Evolutionary conservation across 768 basidiomycete genomes (phyloP), one percentile per base, ranked within the genome.

Genomic region (Tricholoma flavovirens): DNA sequence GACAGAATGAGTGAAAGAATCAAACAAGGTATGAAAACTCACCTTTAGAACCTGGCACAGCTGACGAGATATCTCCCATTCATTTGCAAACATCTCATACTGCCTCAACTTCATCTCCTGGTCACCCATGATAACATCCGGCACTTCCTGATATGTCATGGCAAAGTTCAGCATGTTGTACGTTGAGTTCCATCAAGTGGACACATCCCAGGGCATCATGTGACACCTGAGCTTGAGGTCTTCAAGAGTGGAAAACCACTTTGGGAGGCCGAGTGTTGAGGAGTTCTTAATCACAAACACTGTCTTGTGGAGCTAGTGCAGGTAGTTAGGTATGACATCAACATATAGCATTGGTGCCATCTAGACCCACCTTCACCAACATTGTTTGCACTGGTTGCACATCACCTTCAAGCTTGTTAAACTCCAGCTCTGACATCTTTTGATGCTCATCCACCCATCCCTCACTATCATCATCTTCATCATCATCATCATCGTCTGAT

Each of bases 91-190:
- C 17, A 56, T 17, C 43, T 46, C n/a, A n/a, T 56, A 36, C 14
- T 30, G 21, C 19, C 30, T 19, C 46, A 38, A 4, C 30, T 56
- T 56, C 46, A 49, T 35, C 35, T 49, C 26, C 32, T 24, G 11
- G 32, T 64, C 55, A 2, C 8, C 55, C 4, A 67, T 69, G 7
- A 73, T 56, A 14, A 30, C 26, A n/a, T 69, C 57, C 24, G 71
- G n/a, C 2, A 63, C 68, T 11, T 36, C n/a, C 1, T 60, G 53
- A 51, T 75, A 69, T 8, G 67, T 36, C 1, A 69, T 1, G 0
- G 66, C 64, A 51, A 68, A 64, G 4, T 59, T 38, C 3, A 75
- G 55, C 72, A 77, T 74, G 38, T 69, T 57, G 40, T 58, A 74
- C 0, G 64, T 17, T 7, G 5, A 48, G 46, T 48, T 48, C 46